phyloP scores from a whole-genome alignment of 192 early-diverging fungal genomes.

The Physocladia obscura region DNA sequence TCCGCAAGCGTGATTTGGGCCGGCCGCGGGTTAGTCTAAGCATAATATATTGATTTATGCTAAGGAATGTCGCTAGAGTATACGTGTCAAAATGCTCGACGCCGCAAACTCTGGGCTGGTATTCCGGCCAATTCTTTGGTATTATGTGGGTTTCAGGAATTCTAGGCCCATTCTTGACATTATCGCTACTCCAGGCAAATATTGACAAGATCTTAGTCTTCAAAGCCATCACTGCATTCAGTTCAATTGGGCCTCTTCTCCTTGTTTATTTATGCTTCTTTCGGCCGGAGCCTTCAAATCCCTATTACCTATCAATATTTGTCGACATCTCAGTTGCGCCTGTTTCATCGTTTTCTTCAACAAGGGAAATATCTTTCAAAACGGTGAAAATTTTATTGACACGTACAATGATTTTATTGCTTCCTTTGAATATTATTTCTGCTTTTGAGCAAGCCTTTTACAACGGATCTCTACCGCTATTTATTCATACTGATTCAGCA shows the following conservation, averaged over 20 bases:
- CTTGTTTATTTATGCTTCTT: neutral
- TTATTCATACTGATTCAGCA: neutral
- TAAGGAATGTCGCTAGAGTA: neutral
- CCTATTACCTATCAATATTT: no score
- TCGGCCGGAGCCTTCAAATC: constrained; percentile 22
- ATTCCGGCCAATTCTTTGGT: constrained; percentile 23
- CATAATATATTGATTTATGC: neutral
- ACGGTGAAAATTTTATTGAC: neutral
- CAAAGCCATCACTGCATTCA: constrained; percentile 11
- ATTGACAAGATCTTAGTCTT: constrained; percentile 9
- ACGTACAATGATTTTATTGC: constrained; percentile 5
- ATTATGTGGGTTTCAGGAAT: neutral
- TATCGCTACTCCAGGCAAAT: constrained; percentile 1
- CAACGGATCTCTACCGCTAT: constrained; percentile 4
- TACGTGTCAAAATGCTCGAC: constrained; percentile 6
- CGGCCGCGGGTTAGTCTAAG: neutral
- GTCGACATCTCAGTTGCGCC: neutral
- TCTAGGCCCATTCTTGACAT: constrained; percentile 10
- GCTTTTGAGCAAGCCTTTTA: constrained; percentile 13
- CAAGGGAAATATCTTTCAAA: neutral
- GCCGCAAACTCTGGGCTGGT: neutral
- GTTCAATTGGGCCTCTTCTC: neutral
- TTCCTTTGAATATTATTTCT: constrained; percentile 1
- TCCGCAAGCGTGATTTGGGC: neutral
- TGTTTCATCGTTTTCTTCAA: neutral